Evolutionary conservation across 176 grass and related monocot species (phyloP).

Genomic region (Triticum turgidum): DNA sequence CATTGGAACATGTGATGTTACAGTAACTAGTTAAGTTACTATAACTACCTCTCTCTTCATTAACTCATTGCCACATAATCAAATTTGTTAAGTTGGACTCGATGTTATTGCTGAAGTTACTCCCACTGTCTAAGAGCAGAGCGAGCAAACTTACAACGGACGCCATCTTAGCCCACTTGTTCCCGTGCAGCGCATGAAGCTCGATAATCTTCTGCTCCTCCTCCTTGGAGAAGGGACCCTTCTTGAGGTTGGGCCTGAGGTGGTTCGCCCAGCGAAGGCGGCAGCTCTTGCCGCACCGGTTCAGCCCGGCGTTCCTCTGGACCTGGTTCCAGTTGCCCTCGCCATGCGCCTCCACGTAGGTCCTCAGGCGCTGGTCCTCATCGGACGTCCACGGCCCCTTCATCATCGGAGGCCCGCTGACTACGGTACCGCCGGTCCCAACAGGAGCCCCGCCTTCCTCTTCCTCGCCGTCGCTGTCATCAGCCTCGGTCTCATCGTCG

Average conservation of each 20-base stretch:
- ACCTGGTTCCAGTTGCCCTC: conserved; percentile 84
- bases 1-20: too few relatives aligned
- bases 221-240: conserved; percentile 54
- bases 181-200: conserved; percentile 51
- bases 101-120: too few relatives aligned
- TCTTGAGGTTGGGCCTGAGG: conserved; percentile 74
- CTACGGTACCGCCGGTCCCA: background rate
- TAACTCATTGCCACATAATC: too few relatives aligned
- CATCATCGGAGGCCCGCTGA: conserved; percentile 29
- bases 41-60: too few relatives aligned
- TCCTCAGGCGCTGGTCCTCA: conserved; percentile 52
- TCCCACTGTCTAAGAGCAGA: background rate
- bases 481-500: background rate
- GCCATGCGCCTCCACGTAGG: conserved; percentile 68
- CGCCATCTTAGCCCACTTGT: conserved; percentile 84
- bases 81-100: too few relatives aligned
- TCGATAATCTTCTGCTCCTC: conserved; percentile 45
- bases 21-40: too few relatives aligned
- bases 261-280: conserved; percentile 90
- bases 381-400: conserved; percentile 84
- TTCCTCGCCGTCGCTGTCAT: background rate
- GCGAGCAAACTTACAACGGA: conserved; percentile 29
- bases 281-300: conserved; percentile 87
- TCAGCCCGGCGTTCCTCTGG: conserved; percentile 60
- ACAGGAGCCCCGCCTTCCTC: background rate